Evolutionary conservation across 2,329 filamentous ascomycete species (phyloP).

Genomic region (Macroventuria anomochaeta): DNA sequence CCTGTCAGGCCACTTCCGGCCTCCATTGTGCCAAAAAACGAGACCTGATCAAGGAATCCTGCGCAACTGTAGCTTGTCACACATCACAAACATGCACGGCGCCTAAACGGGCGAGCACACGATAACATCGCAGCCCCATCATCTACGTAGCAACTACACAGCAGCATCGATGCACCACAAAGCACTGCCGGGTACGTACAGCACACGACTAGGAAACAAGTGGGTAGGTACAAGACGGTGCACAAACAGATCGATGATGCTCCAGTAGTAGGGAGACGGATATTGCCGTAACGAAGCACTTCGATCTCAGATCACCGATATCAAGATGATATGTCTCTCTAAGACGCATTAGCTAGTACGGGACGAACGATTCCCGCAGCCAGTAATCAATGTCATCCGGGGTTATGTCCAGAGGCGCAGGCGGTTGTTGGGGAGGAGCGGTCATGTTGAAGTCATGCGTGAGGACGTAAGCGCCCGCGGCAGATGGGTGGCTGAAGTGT

Average conservation of each 20-base stretch:
- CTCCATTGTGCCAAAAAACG: background rate
- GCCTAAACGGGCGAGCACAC: conserved; percentile 5
- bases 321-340: background rate
- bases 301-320: conserved; percentile 2
- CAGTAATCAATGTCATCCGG: too few species aligned
- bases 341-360: background rate
- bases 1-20: conserved; percentile 16
- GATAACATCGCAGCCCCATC: conserved; percentile 5
- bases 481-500: too few species aligned
- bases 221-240: too few species aligned
- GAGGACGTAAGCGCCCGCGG: background rate
- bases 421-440: background rate
- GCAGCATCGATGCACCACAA: background rate
- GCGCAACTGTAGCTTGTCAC: background rate
- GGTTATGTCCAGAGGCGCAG: background rate
- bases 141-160: background rate
- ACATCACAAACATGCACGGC: conserved; percentile 1
- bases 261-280: conserved; percentile 3
- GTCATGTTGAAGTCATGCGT: conserved; percentile 6
- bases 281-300: conserved; percentile 11
- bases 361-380: background rate
- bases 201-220: background rate
- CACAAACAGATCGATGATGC: conserved; percentile 7
- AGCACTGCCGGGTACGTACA: background rate
- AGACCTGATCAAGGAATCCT: conserved; percentile 13